Conservation (phyloP, 495 filamentous ascomycete species). For the Penicillium maclennaniae region DNA sequence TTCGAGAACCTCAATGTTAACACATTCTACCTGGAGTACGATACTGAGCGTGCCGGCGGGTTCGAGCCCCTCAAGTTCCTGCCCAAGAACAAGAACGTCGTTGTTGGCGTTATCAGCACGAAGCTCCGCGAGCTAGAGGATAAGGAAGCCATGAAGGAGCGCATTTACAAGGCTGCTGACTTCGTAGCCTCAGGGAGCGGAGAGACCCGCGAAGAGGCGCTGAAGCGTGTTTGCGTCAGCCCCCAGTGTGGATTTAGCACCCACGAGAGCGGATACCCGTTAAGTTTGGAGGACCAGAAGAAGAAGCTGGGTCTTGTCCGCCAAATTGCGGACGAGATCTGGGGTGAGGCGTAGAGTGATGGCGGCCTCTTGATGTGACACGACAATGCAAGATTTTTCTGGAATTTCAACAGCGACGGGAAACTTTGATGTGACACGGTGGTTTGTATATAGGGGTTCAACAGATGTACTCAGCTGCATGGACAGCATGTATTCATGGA, state of each 20-base stretch:
- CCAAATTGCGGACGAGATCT: conserved; percentile 47
- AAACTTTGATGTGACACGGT: conserved; percentile 15
- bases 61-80: conserved; percentile 62
- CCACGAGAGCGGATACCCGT: conserved; percentile 58
- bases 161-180: conserved; percentile 56
- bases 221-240: conserved; percentile 59
- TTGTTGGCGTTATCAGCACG: conserved; percentile 62
- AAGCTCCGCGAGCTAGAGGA: conserved; percentile 61
- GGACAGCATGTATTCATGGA: neutral
- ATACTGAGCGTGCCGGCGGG: conserved; percentile 61
- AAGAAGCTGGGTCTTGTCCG: conserved; percentile 48
- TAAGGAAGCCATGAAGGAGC: conserved; percentile 54
- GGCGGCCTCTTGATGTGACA: neutral
- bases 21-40: conserved; percentile 68
- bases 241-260: conserved; percentile 69
- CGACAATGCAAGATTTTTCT: conserved; percentile 5
- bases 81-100: conserved; percentile 61
- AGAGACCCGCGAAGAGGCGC: conserved; percentile 39
- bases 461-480: neutral
- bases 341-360: conserved; percentile 26
- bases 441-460: conserved; percentile 6
- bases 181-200: conserved; percentile 52
- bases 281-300: conserved; percentile 57
- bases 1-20: conserved; percentile 62
- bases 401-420: conserved; percentile 17